Evolutionary conservation across 1,284 basidiomycete species (phyloP).

Genomic region (Schizophyllum amplum): DNA sequence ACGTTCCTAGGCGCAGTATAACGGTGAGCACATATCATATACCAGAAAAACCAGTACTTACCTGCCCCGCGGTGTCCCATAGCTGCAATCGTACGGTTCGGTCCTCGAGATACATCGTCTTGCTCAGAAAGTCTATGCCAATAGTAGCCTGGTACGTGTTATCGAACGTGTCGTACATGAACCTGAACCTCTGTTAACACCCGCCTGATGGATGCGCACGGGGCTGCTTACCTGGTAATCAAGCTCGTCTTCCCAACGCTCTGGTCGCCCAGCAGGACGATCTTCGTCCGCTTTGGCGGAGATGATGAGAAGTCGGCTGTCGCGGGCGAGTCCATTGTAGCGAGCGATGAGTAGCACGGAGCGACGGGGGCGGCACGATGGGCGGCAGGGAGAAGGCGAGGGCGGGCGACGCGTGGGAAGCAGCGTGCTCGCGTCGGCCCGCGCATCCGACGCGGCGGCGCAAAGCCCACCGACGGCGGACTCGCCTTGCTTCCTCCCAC

Average conservation of each 20-base stretch:
- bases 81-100: slow-evolving; percentile 95
- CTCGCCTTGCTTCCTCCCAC: neutral
- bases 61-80: slow-evolving; percentile 98
- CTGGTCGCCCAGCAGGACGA: slow-evolving; percentile 89
- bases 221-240: slow-evolving; percentile 73
- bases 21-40: neutral
- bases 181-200: slow-evolving; percentile 37
- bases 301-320: slow-evolving; percentile 76
- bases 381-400: neutral
- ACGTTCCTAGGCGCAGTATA: slow-evolving; percentile 60
- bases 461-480: neutral
- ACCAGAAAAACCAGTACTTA: slow-evolving; percentile 25
- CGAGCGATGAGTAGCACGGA: neutral
- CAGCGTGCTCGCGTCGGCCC: neutral
- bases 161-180: slow-evolving; percentile 99
- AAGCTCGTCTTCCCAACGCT: slow-evolving; percentile 96
- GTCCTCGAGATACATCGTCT: slow-evolving; percentile 99
- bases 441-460: neutral
- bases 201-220: neutral
- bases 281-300: slow-evolving; percentile 92
- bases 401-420: neutral
- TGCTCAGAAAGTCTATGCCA: slow-evolving; percentile 98
- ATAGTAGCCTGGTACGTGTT: slow-evolving; percentile 99
- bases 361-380: neutral
- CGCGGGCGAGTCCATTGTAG: slow-evolving; percentile 47